Evolutionary conservation across 2,329 filamentous ascomycete genomes (phyloP).

Genomic region (Penicillium concentricum): DNA sequence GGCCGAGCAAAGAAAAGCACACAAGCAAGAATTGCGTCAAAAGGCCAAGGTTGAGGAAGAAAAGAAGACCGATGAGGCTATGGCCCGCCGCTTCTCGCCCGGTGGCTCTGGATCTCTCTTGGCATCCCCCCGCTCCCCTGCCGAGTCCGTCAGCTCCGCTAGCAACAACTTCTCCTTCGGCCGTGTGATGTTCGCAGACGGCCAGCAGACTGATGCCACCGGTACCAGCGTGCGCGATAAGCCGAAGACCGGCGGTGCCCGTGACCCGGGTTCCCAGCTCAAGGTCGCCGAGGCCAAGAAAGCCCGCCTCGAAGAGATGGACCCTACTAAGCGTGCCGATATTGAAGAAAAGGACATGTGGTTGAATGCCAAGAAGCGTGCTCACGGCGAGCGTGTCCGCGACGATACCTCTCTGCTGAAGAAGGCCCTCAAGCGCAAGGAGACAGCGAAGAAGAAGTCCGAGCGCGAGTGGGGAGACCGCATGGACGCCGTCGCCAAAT

Average conservation of each 20-base stretch:
- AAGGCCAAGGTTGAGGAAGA: constrained; percentile 80
- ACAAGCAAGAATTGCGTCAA: constrained; percentile 81
- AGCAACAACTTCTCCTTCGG: constrained; percentile 82
- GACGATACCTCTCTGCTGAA: constrained; percentile 86
- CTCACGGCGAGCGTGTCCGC: constrained; percentile 82
- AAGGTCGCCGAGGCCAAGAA: constrained; percentile 83
- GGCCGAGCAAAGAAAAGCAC: constrained; percentile 78
- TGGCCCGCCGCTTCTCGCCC: constrained; percentile 55
- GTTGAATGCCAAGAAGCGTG: constrained; percentile 85
- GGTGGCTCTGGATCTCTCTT: constrained; percentile 60
- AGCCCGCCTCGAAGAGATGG: constrained; percentile 71
- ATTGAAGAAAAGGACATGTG: constrained; percentile 92
- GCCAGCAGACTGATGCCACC: constrained; percentile 72
- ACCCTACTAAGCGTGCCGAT: constrained; percentile 77
- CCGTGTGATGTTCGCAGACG: constrained; percentile 85
- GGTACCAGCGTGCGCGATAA: constrained; percentile 62
- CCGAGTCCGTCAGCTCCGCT: constrained; percentile 37
- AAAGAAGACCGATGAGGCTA: constrained; percentile 56
- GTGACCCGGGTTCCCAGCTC: constrained; percentile 83
- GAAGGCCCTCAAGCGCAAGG: constrained; percentile 92
- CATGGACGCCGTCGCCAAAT: constrained; percentile 68
- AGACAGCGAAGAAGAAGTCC: constrained; percentile 85
- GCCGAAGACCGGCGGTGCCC: constrained; percentile 76
- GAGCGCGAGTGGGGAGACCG: constrained; percentile 82
- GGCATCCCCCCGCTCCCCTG: constrained; percentile 53